These are phyloP conservation scores for Colletotrichum sp. DNA, from an alignment of 2,329 filamentous ascomycete species.

Conservation along the genomic window DNA sequence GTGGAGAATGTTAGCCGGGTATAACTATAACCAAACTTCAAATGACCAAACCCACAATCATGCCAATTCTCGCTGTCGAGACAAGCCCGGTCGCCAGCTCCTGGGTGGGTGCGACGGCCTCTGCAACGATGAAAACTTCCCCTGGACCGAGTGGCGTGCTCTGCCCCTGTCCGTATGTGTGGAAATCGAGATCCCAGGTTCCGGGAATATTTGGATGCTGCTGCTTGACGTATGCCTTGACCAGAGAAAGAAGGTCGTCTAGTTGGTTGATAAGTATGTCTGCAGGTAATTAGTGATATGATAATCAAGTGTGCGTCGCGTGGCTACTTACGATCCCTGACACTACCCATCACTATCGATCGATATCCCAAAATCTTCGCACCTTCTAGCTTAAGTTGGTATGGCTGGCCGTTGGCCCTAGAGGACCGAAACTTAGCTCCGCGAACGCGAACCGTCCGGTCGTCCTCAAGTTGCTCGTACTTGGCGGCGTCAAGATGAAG, in stretches of 20 bases:
- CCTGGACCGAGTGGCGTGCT: neutral
- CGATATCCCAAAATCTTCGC: neutral
- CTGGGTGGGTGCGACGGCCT: slow-evolving; percentile 49
- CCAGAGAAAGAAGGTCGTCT: neutral
- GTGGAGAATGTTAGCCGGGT: neutral
- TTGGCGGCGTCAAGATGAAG: neutral
- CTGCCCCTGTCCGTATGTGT: neutral
- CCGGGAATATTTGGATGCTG: neutral
- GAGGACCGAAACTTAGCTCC: neutral
- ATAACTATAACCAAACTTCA: neutral
- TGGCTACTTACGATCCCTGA: neutral
- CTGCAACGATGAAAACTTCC: slow-evolving; percentile 52
- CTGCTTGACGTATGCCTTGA: neutral
- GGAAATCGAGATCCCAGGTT: neutral
- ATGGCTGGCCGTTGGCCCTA: neutral
- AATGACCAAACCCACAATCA: slow-evolving; percentile 21
- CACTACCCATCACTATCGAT: neutral
- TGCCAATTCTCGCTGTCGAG: slow-evolving; percentile 29
- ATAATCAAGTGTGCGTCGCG: neutral
- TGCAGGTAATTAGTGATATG: neutral
- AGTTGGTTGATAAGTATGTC: neutral
- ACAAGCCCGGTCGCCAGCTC: slow-evolving; percentile 41
- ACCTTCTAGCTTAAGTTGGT: neutral
- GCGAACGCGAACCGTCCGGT: neutral
- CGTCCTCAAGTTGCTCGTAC: neutral